Evolutionary conservation across 2,329 filamentous ascomycete species (phyloP), one percentile per base, ranked within the genome.

Genomic region (Phaeosphaeriaceae sp.): DNA sequence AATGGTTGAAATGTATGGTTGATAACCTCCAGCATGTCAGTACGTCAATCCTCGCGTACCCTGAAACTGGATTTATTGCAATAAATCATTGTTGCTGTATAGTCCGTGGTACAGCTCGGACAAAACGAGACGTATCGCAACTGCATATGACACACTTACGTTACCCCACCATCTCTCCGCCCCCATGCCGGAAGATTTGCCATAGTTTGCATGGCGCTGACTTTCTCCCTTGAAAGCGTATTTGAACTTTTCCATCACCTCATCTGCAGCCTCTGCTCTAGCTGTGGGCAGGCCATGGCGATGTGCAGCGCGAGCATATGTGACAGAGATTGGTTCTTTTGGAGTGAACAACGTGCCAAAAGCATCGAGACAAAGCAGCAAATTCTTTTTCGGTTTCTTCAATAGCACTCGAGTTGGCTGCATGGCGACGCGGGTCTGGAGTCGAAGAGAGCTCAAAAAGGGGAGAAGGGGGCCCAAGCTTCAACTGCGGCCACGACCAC

Each of bases 341-440:
- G 87, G 86, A 11, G 73, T 77, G 73, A 88, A 89, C 2, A 90
- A 77, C 0, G 88, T 90, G n/a, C 85, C 86, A 64, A 89, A 89
- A 4, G 87, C 88, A 70, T 90, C 88, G 54, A 90, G 85, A 59
- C 85, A 87, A 1, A 89, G 72, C 0, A 89, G 74, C 1, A 89
- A 79, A 59, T 86, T 85, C 53, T 65, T 74, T 54, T 67, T 73
- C 51, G 63, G 73, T 52, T 66, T 72, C 26, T 55, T 43, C n/a
- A 52, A 11, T 6, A 61, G 43, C 53, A 47, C 26, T 40, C 58
- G 54, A 24, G 64, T 22, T 22, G 53, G 17, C 21, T 60, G 19
- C 62, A 59, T 54, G 42, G 49, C 63, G 65, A 49, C 3, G 62
- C 55, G 44, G 55, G 55, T 13, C 32, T 32, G 48, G 49, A 9